Base-by-base conservation (phyloP, 306 rosid species). In the Glycine tomentella region DNA sequence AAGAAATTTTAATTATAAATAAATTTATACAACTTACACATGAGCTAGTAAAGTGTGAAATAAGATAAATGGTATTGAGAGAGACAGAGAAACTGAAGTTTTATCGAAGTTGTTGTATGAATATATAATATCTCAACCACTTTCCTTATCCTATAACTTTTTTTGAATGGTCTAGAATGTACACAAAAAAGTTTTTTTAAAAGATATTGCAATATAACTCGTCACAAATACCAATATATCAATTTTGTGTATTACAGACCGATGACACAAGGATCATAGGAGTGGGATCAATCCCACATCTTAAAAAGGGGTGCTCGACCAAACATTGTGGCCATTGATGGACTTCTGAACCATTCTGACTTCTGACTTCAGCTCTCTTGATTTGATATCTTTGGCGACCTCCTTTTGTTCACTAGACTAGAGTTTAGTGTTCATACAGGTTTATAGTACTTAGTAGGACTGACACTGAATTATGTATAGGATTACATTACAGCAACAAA, bases 221-320 rank as follows among this genome's bases (percentile, higher is more conserved):
- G 9, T 42, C 44, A 12, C n/a, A 69, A 59, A 4, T 45, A 56
- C 52, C 65, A 13, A 49, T 20, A 72, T 72, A 82, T 82, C 15
- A 70, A 49, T 59, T 36, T 11, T 80, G 73, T 72, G 71, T 25
- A 77, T 80, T 84, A 49, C 91, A 91, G 92, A 87, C 44, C 76
- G 79, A 53, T 84, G 87, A 80, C 0, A 36, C 40, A 74, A 36
- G 73, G 69, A 49, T 69, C 20, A 25, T 20, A 40, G 74, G 49
- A 78, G 25, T 71, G 53, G 74, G 74, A 80, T 61, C 58, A 52
- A 67, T 45, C 64, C 14, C 40, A 15, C 34, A 17, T 69, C 59
- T 55, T 53, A 49, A 61, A 52, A 59, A 61, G 75, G 14, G 77
- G 69, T 61, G 62, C 66, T 77, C 38, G 65, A 76, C 64, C 53